Evolutionary conservation across 257 asterid species (phyloP).

Genomic region (Misopates orontium): DNA sequence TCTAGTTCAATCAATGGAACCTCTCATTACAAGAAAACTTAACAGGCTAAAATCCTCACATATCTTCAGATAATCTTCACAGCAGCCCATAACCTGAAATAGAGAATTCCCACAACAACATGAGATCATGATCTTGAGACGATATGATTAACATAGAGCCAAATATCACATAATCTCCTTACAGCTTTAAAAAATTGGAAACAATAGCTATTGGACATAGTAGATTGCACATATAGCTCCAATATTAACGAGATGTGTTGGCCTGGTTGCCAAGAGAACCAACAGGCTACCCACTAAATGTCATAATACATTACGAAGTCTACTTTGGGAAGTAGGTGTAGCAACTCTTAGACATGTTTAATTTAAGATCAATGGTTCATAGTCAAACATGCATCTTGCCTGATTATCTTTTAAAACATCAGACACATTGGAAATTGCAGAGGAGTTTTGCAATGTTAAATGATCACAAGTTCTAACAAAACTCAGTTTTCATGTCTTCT

Average conservation of each 20-base stretch:
- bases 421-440: too few species aligned
- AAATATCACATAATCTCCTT: background rate
- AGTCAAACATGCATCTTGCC: background rate
- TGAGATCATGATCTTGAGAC: background rate
- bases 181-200: background rate
- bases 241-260: background rate
- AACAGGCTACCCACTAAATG: background rate
- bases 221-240: background rate
- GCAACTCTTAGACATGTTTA: too few species aligned
- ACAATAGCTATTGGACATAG: too few species aligned
- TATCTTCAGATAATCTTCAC: constrained; percentile 21
- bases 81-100: constrained; percentile 20
- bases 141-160: background rate
- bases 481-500: too few species aligned
- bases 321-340: too few species aligned
- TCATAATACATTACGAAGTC: background rate
- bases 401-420: background rate
- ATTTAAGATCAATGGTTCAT: too few species aligned
- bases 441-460: too few species aligned
- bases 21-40: constrained; percentile 32
- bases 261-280: background rate
- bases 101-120: constrained; percentile 27
- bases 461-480: too few species aligned
- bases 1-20: constrained; percentile 18
- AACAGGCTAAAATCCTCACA: constrained; percentile 18